These are phyloP conservation scores for Closterium sp. DNA, from an alignment of 139 green algal species.

Conservation along the genomic window DNA sequence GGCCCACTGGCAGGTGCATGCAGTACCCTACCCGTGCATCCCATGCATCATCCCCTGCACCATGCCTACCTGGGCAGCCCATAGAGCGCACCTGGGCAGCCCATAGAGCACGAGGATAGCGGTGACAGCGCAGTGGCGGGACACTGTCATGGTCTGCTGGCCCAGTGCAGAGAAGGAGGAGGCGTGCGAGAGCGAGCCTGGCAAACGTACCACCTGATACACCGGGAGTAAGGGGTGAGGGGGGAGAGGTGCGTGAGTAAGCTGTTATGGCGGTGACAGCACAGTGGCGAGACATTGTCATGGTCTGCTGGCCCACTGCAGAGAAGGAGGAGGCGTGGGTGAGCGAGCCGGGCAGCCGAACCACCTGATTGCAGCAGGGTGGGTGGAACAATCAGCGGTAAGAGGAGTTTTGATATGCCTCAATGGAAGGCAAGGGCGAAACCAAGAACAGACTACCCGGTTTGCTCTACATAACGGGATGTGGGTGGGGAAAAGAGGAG, in stretches of 20 bases:
- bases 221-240: background rate
- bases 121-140: too few relatives aligned
- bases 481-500: too few relatives aligned
- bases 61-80: too few relatives aligned
- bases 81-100: too few relatives aligned
- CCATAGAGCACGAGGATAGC: too few relatives aligned
- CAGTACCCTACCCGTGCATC: too few relatives aligned
- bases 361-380: background rate
- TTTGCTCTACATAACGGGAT: too few relatives aligned
- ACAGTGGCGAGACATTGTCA: constrained; percentile 55
- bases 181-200: constrained; percentile 9
- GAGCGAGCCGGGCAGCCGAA: background rate
- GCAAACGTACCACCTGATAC: background rate
- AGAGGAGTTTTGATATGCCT: background rate
- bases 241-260: background rate
- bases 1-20: too few relatives aligned
- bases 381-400: background rate
- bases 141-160: too few relatives aligned
- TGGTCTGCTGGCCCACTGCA: constrained; percentile 38
- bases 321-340: background rate
- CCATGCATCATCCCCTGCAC: too few relatives aligned
- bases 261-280: constrained; percentile 70
- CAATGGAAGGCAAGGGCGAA: too few relatives aligned
- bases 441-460: too few relatives aligned
- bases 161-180: constrained; percentile 1